Evolutionary conservation across 2,329 filamentous ascomycete species (phyloP).

Genomic region (Tolypocladium sp.): DNA sequence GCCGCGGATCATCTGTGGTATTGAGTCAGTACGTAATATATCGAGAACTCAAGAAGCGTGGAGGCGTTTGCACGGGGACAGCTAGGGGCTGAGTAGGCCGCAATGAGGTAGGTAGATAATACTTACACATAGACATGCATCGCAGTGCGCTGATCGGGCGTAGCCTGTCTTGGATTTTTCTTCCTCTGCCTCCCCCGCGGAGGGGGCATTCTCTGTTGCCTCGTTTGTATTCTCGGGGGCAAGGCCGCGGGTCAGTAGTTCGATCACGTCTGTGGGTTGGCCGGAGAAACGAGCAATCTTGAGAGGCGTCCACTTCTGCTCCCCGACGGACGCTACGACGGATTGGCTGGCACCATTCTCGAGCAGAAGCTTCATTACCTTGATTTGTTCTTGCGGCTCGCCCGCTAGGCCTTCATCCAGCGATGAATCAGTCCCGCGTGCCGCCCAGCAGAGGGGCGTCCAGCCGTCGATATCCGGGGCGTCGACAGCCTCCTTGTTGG

Average conservation of each 20-base stretch:
- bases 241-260: neutral
- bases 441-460: neutral
- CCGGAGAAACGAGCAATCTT: neutral
- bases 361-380: neutral
- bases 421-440: neutral
- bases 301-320: neutral
- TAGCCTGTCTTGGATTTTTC: neutral
- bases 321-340: neutral
- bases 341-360: neutral
- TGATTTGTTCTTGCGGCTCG: neutral
- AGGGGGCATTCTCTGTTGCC: no score
- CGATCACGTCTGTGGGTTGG: neutral
- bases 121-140: neutral
- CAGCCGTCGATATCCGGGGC: neutral
- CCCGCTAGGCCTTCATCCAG: neutral
- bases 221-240: neutral
- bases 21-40: neutral
- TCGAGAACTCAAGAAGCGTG: neutral
- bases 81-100: neutral
- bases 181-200: neutral
- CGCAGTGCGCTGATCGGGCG: neutral
- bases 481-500: neutral
- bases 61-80: neutral
- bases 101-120: neutral
- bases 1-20: neutral